phyloP scores from a whole-genome alignment of 2,329 filamentous ascomycete species.

The Akanthomyces muscarius region DNA sequence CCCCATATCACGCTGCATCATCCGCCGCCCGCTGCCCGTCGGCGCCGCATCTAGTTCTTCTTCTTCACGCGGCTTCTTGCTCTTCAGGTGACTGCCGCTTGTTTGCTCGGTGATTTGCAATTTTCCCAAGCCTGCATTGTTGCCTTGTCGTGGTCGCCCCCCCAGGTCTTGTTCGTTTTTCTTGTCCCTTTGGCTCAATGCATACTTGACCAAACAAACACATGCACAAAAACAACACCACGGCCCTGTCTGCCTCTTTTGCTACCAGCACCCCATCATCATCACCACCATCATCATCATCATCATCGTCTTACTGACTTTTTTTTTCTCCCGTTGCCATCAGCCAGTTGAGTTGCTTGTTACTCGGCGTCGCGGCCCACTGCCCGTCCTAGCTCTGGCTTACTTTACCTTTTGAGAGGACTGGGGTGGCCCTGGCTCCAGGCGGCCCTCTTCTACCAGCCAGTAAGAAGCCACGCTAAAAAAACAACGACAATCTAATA shows the following conservation, averaged over 20 bases:
- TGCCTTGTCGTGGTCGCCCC: not conserved
- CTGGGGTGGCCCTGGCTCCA: conserved; percentile 13
- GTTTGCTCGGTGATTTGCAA: conserved; percentile 16
- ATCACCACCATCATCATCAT: not conserved
- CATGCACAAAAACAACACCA: not conserved
- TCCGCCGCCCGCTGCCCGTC: not conserved
- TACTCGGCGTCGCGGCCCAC: conserved; percentile 4
- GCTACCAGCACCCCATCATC: not conserved
- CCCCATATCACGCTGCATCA: not conserved
- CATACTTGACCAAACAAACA: not conserved
- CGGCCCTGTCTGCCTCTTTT: not conserved
- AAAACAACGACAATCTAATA: conserved; percentile 12
- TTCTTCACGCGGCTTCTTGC: not conserved
- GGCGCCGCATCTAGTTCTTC: conserved; percentile 5
- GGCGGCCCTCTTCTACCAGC: conserved; percentile 5
- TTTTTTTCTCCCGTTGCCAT: too few relatives aligned
- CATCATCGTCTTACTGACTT: too few relatives aligned
- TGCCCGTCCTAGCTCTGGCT: conserved; percentile 4
- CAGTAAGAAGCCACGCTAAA: conserved; percentile 12
- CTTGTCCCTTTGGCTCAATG: not conserved
- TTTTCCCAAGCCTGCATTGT: conserved; percentile 4
- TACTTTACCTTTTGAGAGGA: conserved; percentile 3
- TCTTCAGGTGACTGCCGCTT: not conserved
- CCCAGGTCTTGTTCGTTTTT: not conserved
- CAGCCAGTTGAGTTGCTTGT: too few relatives aligned